Evolutionary conservation across 1,284 basidiomycete genomes (phyloP).

Genomic region (Ceratobasidium sp.): DNA sequence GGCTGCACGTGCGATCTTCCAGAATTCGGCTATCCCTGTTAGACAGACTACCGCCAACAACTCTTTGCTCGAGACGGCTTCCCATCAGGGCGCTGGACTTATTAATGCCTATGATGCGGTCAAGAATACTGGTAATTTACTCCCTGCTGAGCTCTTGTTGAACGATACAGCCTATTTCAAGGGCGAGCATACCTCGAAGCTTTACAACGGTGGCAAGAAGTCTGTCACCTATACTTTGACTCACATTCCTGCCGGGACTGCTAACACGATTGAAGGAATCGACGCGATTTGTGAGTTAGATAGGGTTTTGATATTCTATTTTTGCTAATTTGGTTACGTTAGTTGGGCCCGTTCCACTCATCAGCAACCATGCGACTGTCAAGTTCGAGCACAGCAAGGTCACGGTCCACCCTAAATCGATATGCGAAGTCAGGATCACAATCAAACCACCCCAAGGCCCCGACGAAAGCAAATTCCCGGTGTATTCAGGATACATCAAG

Average conservation of each 20-base stretch:
- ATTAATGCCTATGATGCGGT: constrained; percentile 69
- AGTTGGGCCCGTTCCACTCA: constrained; percentile 47
- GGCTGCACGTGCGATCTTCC: constrained; percentile 59
- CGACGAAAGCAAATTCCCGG: constrained; percentile 47
- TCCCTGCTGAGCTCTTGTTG: constrained; percentile 64
- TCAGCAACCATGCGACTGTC: constrained; percentile 46
- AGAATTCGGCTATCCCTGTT: constrained; percentile 63
- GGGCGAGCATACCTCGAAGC: constrained; percentile 43
- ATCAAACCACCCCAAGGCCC: constrained; percentile 48
- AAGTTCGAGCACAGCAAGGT: constrained; percentile 45
- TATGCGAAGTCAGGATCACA: constrained; percentile 44
- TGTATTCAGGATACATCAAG: constrained; percentile 48
- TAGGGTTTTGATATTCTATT: not conserved
- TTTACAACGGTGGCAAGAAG: constrained; percentile 47
- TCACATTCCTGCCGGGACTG: constrained; percentile 48
- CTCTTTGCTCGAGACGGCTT: constrained; percentile 62
- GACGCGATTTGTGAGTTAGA: constrained; percentile 44
- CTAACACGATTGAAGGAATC: constrained; percentile 54
- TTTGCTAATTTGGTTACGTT: not conserved
- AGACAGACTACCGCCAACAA: constrained; percentile 57
- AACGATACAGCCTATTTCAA: constrained; percentile 69
- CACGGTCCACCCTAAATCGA: constrained; percentile 46
- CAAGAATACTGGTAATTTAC: constrained; percentile 60
- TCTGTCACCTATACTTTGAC: constrained; percentile 45
- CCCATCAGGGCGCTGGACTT: constrained; percentile 70